Conservation (phyloP, 192 early-diverging fungal genomes). For the Coemansia sp. region DNA sequence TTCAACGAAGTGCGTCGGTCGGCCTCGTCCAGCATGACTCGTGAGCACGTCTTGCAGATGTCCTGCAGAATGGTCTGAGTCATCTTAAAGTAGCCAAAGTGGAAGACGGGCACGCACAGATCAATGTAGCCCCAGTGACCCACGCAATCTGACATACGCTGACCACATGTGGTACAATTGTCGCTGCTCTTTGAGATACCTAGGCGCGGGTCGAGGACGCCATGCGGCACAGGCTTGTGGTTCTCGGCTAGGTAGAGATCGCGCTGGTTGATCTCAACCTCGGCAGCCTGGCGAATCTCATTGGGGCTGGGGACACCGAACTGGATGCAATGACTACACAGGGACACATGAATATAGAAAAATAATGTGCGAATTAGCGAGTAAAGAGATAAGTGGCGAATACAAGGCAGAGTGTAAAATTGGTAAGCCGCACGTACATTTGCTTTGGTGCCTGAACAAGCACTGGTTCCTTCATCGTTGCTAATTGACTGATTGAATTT, state of each 20-base stretch:
- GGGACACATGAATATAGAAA: neutral
- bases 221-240: constrained; percentile 75
- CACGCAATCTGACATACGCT: constrained; percentile 84
- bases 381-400: neutral
- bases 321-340: constrained; percentile 83
- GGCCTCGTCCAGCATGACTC: constrained; percentile 82
- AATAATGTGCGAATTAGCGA: neutral
- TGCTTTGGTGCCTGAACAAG: constrained; percentile 68
- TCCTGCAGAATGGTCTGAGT: constrained; percentile 89
- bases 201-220: constrained; percentile 88
- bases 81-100: constrained; percentile 95
- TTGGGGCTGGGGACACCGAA: constrained; percentile 92
- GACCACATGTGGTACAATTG: constrained; percentile 88
- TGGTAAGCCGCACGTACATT: constrained; percentile 56
- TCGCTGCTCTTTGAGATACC: constrained; percentile 84
- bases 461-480: constrained; percentile 78
- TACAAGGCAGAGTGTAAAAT: neutral
- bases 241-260: constrained; percentile 76
- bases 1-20: constrained; percentile 70
- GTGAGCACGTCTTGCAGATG: constrained; percentile 95
- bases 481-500: neutral
- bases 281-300: constrained; percentile 84
- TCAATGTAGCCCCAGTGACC: constrained; percentile 97
- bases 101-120: constrained; percentile 93
- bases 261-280: constrained; percentile 88